These are phyloP conservation scores for Leptodermis oblonga DNA, from an alignment of 257 asterid genomes.

Conservation along the genomic window DNA sequence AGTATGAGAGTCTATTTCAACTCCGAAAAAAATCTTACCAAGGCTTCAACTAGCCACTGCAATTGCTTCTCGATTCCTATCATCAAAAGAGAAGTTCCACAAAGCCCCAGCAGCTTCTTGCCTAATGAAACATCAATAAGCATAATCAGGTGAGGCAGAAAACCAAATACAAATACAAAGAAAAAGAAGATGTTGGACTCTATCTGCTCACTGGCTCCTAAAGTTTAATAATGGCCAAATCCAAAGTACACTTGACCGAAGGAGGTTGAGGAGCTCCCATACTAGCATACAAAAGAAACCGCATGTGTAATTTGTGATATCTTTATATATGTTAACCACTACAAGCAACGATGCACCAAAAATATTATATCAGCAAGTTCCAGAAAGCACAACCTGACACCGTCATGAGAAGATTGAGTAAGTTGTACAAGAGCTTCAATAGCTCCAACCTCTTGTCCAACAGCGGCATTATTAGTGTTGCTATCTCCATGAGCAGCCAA, in stretches of 20 bases:
- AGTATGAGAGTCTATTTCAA: conserved; percentile 4
- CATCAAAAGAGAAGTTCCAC: conserved; percentile 88
- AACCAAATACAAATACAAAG: not conserved
- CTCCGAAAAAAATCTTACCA: conserved; percentile 42
- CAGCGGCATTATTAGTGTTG: conserved; percentile 70
- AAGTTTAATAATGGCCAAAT: too few species aligned
- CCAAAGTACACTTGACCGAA: too few species aligned
- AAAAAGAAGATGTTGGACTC: too few species aligned
- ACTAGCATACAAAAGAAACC: not conserved
- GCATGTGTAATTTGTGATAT: not conserved
- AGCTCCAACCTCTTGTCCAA: conserved; percentile 83
- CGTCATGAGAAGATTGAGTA: conserved; percentile 65
- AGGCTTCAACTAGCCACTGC: conserved; percentile 78
- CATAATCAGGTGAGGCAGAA: not conserved
- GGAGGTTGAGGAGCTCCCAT: not conserved
- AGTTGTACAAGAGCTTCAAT: conserved; percentile 85
- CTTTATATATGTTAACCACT: not conserved
- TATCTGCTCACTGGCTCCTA: not conserved
- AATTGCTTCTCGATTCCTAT: conserved; percentile 84
- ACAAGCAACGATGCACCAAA: not conserved
- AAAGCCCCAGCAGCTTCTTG: conserved; percentile 98
- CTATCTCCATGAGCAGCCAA: conserved; percentile 92
- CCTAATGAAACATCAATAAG: conserved; percentile 35
- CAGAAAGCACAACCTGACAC: conserved; percentile 54
- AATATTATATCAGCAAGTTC: not conserved